Conservation (phyloP, 148 eudicot genomes). For the Tetragonia tetragonoides region DNA sequence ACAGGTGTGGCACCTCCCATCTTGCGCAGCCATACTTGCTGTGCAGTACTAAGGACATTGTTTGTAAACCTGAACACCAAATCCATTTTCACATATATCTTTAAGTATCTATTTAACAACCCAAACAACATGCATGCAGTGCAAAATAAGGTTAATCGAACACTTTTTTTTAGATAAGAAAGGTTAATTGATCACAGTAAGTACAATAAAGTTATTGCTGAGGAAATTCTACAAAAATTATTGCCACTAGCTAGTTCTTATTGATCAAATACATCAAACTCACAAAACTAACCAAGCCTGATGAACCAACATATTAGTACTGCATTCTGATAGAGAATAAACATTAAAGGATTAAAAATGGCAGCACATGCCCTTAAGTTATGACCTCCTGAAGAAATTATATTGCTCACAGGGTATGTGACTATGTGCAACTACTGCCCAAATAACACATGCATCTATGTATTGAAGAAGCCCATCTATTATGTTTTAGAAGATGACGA, state of each 20-base stretch:
- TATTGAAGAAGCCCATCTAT: neutral
- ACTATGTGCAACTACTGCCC: neutral
- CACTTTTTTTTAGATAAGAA: no score
- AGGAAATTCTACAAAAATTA: neutral
- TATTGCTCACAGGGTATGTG: neutral
- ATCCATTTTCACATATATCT: neutral
- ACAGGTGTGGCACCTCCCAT: constrained; percentile 93
- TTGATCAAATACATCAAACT: constrained; percentile 6
- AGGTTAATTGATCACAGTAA: neutral
- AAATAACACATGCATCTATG: neutral
- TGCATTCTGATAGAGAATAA: neutral
- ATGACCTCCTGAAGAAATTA: neutral
- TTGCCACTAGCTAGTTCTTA: neutral
- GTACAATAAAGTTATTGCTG: neutral
- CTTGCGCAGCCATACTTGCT: constrained; percentile 89
- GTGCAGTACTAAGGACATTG: constrained; percentile 95
- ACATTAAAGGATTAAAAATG: neutral
- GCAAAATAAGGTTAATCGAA: neutral
- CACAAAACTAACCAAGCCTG: neutral
- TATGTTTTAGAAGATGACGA: neutral
- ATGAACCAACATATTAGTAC: neutral
- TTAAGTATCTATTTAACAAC: neutral
- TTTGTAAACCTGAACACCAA: constrained; percentile 72
- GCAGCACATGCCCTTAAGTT: neutral
- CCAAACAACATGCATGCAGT: neutral